These are phyloP conservation scores for Albatrellus sp. DNA, from an alignment of 1,284 basidiomycete species.

Conservation along the genomic window DNA sequence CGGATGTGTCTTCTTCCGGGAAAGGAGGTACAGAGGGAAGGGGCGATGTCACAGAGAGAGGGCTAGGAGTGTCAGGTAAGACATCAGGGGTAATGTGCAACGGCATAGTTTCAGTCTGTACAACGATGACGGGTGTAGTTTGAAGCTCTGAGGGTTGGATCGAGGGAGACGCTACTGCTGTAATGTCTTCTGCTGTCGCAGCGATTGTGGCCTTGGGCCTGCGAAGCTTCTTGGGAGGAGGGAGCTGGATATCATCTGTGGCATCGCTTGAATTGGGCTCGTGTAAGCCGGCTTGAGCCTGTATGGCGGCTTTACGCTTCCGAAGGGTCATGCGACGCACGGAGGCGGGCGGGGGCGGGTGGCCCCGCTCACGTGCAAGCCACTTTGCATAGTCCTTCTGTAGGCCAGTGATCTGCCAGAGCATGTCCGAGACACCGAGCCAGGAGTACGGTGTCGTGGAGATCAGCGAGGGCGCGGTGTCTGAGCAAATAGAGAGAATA, in stretches of 20 bases:
- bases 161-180: too few species aligned
- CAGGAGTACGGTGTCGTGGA: constrained; percentile 9
- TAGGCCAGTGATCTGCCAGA: constrained; percentile 10
- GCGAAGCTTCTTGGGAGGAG: neutral
- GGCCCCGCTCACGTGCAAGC: constrained; percentile 3
- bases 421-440: constrained; percentile 9
- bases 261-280: constrained; percentile 3
- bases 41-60: constrained; percentile 5
- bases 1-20: constrained; percentile 5
- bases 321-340: constrained; percentile 9
- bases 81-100: neutral
- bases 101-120: neutral
- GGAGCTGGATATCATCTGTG: constrained; percentile 7
- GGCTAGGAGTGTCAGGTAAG: constrained; percentile 8
- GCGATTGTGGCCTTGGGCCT: too few species aligned
- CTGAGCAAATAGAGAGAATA: neutral
- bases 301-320: constrained; percentile 10
- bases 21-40: constrained; percentile 7
- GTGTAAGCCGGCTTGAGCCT: neutral
- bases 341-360: constrained; percentile 1
- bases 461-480: constrained; percentile 6
- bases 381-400: constrained; percentile 9
- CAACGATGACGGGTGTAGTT: too few species aligned
- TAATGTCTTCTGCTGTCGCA: too few species aligned
- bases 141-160: too few species aligned